phyloP scores from a whole-genome alignment of 176 grass and related monocot genomes.

The Cymbopogon citratus region DNA sequence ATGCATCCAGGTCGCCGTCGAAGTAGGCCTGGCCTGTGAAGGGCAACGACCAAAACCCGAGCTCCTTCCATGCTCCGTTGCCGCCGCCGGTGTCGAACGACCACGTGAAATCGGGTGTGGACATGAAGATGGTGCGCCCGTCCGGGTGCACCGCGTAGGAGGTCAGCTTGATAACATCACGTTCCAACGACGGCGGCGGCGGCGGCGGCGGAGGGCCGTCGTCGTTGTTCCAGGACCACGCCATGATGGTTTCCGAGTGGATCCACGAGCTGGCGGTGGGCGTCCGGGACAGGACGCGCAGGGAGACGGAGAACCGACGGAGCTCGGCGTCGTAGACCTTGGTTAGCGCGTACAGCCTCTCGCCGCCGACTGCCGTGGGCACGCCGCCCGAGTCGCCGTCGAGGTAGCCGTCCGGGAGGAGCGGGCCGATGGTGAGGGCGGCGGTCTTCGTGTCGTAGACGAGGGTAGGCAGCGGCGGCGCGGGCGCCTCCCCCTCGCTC shows the following conservation, averaged over 20 bases:
- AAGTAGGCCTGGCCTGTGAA: neutral
- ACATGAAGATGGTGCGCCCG: neutral
- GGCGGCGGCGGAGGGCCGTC: too few species aligned
- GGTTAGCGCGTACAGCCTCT: neutral
- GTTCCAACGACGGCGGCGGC: too few species aligned
- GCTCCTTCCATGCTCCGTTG: neutral
- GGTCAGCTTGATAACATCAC: too few species aligned
- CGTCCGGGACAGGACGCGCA: neutral
- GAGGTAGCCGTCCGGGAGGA: neutral
- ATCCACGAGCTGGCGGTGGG: neutral
- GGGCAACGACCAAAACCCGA: neutral
- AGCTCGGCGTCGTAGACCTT: neutral
- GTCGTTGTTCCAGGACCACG: constrained; percentile 2
- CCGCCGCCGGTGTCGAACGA: neutral
- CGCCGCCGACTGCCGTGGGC: neutral
- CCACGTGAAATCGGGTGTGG: neutral
- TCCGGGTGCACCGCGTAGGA: constrained; percentile 2
- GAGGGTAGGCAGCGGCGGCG: neutral
- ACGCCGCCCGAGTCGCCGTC: too few species aligned
- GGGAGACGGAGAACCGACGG: neutral
- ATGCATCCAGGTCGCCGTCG: neutral
- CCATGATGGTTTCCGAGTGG: neutral
- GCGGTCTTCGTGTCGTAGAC: neutral
- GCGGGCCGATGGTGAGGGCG: neutral
- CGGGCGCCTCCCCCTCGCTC: too few species aligned